A percentile compares a stretch with the other conserved stretches of the same genome.
phyloP scores from a whole-genome alignment of 202 grass and related monocot species.

The Schoenoplectus tabernaemontani region DNA sequence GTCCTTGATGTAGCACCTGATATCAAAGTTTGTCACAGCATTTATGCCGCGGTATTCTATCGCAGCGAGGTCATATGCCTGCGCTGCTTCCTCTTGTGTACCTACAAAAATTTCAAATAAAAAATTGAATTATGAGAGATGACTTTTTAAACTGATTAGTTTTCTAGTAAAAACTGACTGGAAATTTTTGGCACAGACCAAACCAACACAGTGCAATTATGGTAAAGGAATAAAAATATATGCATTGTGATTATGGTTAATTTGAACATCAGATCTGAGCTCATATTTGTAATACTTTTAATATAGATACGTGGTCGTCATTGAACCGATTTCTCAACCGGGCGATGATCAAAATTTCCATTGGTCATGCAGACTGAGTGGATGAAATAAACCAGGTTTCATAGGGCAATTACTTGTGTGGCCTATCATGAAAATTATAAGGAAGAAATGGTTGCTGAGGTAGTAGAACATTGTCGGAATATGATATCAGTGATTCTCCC shows the following conservation, averaged over 20 bases:
- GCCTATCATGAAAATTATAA: background rate
- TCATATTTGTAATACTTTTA: background rate
- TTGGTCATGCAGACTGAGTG: background rate
- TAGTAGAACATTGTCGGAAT: background rate
- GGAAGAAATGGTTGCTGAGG: too few relatives aligned
- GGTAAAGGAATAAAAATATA: background rate
- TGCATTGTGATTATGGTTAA: background rate
- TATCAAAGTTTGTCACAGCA: constrained; percentile 88
- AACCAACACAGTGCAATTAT: background rate
- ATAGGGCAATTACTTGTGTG: background rate
- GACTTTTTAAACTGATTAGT: background rate
- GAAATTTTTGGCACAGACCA: background rate
- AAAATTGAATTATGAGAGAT: background rate
- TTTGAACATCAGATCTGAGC: background rate
- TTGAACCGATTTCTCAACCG: background rate
- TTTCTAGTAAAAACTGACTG: background rate
- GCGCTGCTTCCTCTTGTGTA: constrained; percentile 90
- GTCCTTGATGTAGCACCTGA: constrained; percentile 55
- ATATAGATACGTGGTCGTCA: background rate
- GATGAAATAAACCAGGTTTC: background rate
- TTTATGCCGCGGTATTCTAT: constrained; percentile 70
- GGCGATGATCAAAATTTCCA: background rate
- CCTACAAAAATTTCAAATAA: constrained; percentile 27
- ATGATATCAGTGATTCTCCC: background rate
- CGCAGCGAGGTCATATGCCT: constrained; percentile 89